Base-by-base conservation (phyloP, 2,329 filamentous ascomycete genomes). In the Diaporthe sp. region DNA sequence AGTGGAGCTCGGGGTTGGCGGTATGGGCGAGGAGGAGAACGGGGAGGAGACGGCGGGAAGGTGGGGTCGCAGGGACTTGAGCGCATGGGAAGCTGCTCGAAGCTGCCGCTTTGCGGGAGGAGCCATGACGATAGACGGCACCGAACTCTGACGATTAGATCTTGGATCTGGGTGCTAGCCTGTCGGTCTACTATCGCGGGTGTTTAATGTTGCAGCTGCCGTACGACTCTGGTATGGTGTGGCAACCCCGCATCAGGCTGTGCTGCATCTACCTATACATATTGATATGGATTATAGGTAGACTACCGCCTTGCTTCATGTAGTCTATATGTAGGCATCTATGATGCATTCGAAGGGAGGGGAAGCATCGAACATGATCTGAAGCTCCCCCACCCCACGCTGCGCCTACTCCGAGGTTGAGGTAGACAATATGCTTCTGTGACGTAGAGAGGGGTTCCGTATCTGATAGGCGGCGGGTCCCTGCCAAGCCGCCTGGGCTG, bases 71-170 rank as follows among this genome's bases (percentile, higher is more conserved):
- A 53, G 25, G 34, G 67, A 60, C 12, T 10, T 58, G 49, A 67
- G 58, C 13, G 67, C 67, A 22, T 25, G 58, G 58, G 75, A 67
- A 28, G 75, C 75, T 46, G 58, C 72, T 71, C 75, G 72, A 39
- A 75, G 44, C 51, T 65, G 60, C 17, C 28, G 19, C 28, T 42
- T 76, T 55, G 71, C 34, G 44, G 25, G 58, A 73, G 71, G 58
- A 73, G 71, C 19, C 71, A 73, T 73, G 71, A 17, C 57, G n/a
- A 31, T n/a, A 6, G 9, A 39, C 31, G 22, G 10, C 28, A 19
- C 12, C 31, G 22, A 39, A 39, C 46, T 25, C 17, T 68, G 65
- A 68, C 62, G 62, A 37, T 37, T 68, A 68, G 62, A 68, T 68
- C 65, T 68, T 31, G 44, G 62, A 53, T 53, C 19, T 37, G 10